Conservation (phyloP, 192 early-diverging fungal species). For the Anaeromyces robustus region DNA sequence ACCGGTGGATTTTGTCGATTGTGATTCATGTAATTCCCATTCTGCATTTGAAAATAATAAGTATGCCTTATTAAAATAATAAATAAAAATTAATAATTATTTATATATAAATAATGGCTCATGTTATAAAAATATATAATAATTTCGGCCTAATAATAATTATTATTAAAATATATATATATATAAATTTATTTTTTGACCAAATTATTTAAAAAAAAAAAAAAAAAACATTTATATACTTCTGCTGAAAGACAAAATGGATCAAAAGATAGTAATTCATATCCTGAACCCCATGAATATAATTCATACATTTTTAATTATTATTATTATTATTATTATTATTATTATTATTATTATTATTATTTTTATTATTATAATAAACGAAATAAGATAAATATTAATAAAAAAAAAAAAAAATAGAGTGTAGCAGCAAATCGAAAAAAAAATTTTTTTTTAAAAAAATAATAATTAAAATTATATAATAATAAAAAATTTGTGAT, state of each 20-base stretch:
- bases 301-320: constrained; percentile 26
- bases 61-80: constrained; percentile 21
- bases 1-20: not conserved
- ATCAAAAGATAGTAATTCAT: constrained; percentile 49
- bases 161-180: not conserved
- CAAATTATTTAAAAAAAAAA: not conserved
- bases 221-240: not conserved
- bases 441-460: too few relatives aligned
- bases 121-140: too few relatives aligned
- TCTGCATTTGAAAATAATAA: constrained; percentile 30
- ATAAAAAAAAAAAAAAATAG: too few relatives aligned
- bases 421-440: too few relatives aligned
- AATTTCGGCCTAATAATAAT: too few relatives aligned
- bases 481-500: too few relatives aligned
- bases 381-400: too few relatives aligned
- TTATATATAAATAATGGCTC: too few relatives aligned
- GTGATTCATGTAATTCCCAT: constrained; percentile 13
- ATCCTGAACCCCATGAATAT: constrained; percentile 52
- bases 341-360: not conserved
- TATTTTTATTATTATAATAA: too few relatives aligned
- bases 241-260: constrained; percentile 45
- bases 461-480: too few relatives aligned
- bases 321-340: not conserved
- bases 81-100: not conserved
- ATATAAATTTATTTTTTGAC: too few relatives aligned